phyloP scores from a whole-genome alignment of 768 basidiomycete species.

The Panaeolus cyanescens region DNA sequence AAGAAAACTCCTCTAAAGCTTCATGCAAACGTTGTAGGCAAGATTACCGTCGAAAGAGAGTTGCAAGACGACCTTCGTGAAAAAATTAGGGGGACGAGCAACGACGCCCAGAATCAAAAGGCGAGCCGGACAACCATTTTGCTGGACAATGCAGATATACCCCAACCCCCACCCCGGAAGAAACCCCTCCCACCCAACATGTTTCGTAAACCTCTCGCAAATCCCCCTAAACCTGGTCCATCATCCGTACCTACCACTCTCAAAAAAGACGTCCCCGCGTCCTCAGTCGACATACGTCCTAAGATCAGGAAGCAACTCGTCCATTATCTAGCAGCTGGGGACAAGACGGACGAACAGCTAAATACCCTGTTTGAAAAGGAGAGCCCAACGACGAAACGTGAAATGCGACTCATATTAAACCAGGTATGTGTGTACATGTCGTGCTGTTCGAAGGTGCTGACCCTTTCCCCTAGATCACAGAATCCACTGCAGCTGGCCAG shows the following conservation, averaged over 20 bases:
- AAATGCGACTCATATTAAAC: constrained; percentile 49
- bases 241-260: constrained; percentile 23
- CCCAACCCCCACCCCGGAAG: constrained; percentile 37
- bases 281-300: constrained; percentile 17
- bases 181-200: constrained; percentile 34
- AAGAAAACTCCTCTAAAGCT: constrained; percentile 71
- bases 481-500: constrained; percentile 36
- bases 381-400: constrained; percentile 19
- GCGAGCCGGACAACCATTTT: constrained; percentile 48
- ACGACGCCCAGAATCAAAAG: constrained; percentile 43
- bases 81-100: constrained; percentile 47
- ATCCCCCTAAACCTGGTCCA: background rate
- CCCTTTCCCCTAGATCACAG: constrained; percentile 47
- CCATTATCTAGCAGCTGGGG: constrained; percentile 49
- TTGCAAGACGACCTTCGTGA: constrained; percentile 48
- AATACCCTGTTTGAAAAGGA: background rate
- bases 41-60: constrained; percentile 66
- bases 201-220: constrained; percentile 37
- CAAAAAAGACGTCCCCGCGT: constrained; percentile 26
- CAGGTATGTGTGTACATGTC: constrained; percentile 35
- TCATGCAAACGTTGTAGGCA: constrained; percentile 74
- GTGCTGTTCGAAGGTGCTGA: background rate
- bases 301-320: constrained; percentile 43
- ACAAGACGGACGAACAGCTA: constrained; percentile 43
- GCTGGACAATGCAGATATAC: constrained; percentile 41